Base-by-base conservation (phyloP, 129 eudicot genomes). In the Flaveria trinervia region DNA sequence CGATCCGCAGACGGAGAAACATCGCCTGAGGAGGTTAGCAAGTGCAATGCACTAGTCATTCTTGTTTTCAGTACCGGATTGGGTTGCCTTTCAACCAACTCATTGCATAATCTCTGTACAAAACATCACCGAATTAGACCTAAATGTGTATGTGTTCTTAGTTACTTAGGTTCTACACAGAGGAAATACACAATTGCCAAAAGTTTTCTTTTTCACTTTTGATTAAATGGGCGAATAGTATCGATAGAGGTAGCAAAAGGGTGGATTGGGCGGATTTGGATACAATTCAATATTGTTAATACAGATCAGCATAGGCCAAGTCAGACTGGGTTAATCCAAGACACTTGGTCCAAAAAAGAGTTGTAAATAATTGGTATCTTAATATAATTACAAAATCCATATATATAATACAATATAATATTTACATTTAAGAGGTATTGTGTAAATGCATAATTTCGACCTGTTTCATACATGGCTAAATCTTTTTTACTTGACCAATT, bases 1-100 rank as follows among this genome's bases (percentile, higher is more conserved):
- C 99, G 93, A 62, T 91, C 97, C 17, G 93, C 92, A 9, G 86
- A 79, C 14, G 91, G 79, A 73, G 96, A 81, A 56, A 94, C 88
- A 76, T 84, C 83, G 68, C 89, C 93, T 28, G 97, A 77, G 73
- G 80, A 85, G 41, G 89, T 91, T 41, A 94, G 88, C 4, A 86
- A 67, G 45, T 89, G 97, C 71, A 94, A 74, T 52, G 98, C 98
- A 80, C 84, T 83, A 7, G 88, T 84, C 86, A 91, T 86, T 81
- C 98, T 88, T 28, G 90, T 60, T 81, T 73, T 87, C 82, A 91
- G 79, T 49, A 67, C 54, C 51, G 86, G 82, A 84, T 87, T 85
- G 46, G 77, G 65, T 82, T 94, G 98, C 78, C 88, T 87, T 79
- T 94, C 96, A 50, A 94, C 86, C 83, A 94, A 79, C 83, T 91